Evolutionary conservation across 2,329 filamentous ascomycete species (phyloP).

Genomic region (Pestalotiopsis fici): DNA sequence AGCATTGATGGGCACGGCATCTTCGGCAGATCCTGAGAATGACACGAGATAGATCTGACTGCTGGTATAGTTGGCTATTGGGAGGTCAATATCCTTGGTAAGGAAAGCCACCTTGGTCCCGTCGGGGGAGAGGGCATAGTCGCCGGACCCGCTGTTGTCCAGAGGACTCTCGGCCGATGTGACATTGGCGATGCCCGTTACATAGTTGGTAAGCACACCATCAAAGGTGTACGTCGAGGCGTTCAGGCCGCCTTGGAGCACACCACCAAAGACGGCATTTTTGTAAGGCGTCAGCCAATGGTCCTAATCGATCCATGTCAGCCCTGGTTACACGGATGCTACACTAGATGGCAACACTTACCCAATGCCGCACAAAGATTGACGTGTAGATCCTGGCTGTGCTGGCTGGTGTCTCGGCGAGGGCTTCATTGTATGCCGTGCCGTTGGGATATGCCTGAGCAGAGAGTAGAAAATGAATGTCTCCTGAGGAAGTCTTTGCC

Average conservation of each 20-base stretch:
- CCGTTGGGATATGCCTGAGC: constrained; percentile 59
- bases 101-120: constrained; percentile 52
- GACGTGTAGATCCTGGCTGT: constrained; percentile 57
- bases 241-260: constrained; percentile 34
- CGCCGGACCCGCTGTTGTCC: constrained; percentile 53
- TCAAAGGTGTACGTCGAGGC: constrained; percentile 26
- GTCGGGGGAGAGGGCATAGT: constrained; percentile 58
- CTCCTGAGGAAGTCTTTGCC: constrained; percentile 27
- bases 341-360: constrained; percentile 13
- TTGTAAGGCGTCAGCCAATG: constrained; percentile 54
- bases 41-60: constrained; percentile 35
- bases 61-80: constrained; percentile 54
- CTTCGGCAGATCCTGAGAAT: constrained; percentile 27
- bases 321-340: not conserved
- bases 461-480: constrained; percentile 41
- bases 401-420: constrained; percentile 45
- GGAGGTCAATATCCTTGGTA: constrained; percentile 55
- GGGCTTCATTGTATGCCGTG: constrained; percentile 54
- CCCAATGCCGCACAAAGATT: constrained; percentile 61
- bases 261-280: constrained; percentile 61
- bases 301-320: constrained; percentile 32
- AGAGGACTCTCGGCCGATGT: constrained; percentile 45
- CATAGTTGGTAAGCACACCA: constrained; percentile 33
- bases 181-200: constrained; percentile 33
- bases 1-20: constrained; percentile 34